These are phyloP conservation scores for Vitis cinerea DNA, from an alignment of 164 flowering plant genomes.

Conservation along the genomic window DNA sequence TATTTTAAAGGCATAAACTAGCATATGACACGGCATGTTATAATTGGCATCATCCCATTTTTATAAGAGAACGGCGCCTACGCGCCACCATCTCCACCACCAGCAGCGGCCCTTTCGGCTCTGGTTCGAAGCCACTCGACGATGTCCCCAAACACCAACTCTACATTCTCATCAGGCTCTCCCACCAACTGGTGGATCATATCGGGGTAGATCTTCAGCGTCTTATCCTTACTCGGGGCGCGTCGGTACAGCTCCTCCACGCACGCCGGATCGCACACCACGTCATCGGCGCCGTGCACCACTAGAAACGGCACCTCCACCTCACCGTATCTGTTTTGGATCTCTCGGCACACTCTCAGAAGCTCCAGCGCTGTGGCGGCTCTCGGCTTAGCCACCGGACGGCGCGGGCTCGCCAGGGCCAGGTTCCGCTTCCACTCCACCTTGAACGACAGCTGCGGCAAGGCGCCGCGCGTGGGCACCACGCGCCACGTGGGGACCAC, in stretches of 20 bases:
- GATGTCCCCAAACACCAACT: slow-evolving; percentile 71
- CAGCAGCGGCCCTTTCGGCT: slow-evolving; percentile 28
- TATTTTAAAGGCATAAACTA: too few relatives aligned
- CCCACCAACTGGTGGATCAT: slow-evolving; percentile 95
- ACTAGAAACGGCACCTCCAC: slow-evolving; percentile 67
- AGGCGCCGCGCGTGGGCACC: slow-evolving; percentile 77
- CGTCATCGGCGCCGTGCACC: slow-evolving; percentile 76
- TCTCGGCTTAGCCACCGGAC: slow-evolving; percentile 55
- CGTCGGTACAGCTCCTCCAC: slow-evolving; percentile 65
- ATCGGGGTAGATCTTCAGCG: slow-evolving; percentile 64
- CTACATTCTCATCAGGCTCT: slow-evolving; percentile 76
- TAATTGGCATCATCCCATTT: not conserved
- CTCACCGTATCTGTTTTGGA: slow-evolving; percentile 66
- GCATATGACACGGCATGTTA: too few relatives aligned
- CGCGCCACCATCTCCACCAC: not conserved
- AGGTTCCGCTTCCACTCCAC: slow-evolving; percentile 82
- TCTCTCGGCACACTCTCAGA: slow-evolving; percentile 65
- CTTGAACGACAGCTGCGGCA: slow-evolving; percentile 79
- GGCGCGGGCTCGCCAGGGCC: slow-evolving; percentile 63
- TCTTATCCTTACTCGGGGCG: slow-evolving; percentile 74
- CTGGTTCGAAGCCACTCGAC: slow-evolving; percentile 63
- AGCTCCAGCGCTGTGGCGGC: slow-evolving; percentile 88
- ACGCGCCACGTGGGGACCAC: slow-evolving; percentile 80
- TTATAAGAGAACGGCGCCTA: not conserved
- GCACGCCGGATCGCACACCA: slow-evolving; percentile 82